Conservation (phyloP, 768 basidiomycete species). For the Phanerochaete sordida region DNA sequence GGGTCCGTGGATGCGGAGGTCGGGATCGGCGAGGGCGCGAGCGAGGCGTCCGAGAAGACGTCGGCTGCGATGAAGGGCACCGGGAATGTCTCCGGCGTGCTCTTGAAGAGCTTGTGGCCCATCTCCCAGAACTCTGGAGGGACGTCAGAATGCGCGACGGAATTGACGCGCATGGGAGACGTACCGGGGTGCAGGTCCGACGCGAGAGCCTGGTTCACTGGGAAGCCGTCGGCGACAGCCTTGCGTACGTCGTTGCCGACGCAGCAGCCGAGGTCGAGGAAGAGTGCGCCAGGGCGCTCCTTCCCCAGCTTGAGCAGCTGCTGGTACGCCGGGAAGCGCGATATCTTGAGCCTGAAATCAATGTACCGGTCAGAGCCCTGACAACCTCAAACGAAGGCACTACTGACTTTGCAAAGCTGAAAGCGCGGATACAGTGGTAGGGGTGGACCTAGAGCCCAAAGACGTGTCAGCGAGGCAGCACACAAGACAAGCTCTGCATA, state of each 20-base stretch:
- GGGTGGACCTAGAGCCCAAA: conserved; percentile 22
- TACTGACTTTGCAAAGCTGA: conserved; percentile 22
- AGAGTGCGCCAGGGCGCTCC: conserved; percentile 33
- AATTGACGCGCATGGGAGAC: not conserved
- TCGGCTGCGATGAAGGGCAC: conserved; percentile 57
- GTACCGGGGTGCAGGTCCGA: conserved; percentile 37
- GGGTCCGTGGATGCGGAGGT: conserved; percentile 1
- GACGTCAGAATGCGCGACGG: too few relatives aligned
- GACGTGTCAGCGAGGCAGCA: not conserved
- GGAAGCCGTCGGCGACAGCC: conserved; percentile 41
- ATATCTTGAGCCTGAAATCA: conserved; percentile 23
- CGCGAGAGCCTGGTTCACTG: conserved; percentile 33
- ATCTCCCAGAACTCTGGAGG: conserved; percentile 55
- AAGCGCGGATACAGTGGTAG: conserved; percentile 28
- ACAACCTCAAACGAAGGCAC: not conserved
- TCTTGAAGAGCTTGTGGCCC: conserved; percentile 58
- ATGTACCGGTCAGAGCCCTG: not conserved
- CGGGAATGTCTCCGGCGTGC: conserved; percentile 49
- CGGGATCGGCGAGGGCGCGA: conserved; percentile 24
- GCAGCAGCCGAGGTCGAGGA: conserved; percentile 46
- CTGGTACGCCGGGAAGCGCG: conserved; percentile 23
- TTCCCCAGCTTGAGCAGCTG: conserved; percentile 33
- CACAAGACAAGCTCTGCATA: not conserved
- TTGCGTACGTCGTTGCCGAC: conserved; percentile 43
- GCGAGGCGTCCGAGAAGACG: conserved; percentile 41